Conservation (phyloP, 805 yeast genomes). For the Wickerhamiella galacta region DNA sequence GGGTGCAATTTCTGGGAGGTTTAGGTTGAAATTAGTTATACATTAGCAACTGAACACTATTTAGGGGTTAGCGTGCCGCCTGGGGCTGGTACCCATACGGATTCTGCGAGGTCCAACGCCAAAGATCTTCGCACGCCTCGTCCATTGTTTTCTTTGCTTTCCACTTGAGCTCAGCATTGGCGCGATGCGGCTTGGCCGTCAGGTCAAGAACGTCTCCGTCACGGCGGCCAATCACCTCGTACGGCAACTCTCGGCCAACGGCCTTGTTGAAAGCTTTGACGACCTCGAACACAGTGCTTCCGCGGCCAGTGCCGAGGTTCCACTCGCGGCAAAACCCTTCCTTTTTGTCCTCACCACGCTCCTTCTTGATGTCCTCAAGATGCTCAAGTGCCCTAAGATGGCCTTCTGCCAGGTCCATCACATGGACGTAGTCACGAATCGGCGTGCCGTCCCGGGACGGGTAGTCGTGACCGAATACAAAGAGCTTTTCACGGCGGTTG, state of each 20-base stretch:
- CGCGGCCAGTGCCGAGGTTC: constrained; percentile 72
- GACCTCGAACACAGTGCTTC: constrained; percentile 64
- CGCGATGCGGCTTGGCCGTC: constrained; percentile 55
- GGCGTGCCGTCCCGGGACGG: constrained; percentile 65
- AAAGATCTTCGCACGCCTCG: constrained; percentile 52
- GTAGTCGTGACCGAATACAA: constrained; percentile 60
- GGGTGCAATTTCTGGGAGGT: too few relatives aligned
- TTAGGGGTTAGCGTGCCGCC: constrained; percentile 6
- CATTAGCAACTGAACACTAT: neutral
- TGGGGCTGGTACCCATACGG: constrained; percentile 39
- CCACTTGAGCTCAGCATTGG: constrained; percentile 53
- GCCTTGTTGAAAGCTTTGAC: constrained; percentile 47
- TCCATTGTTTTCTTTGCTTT: constrained; percentile 36
- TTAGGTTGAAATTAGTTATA: too few relatives aligned
- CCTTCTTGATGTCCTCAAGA: constrained; percentile 22
- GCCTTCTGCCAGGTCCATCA: constrained; percentile 62
- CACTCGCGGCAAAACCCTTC: constrained; percentile 52
- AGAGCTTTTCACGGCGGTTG: constrained; percentile 47
- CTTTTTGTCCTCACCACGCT: constrained; percentile 8
- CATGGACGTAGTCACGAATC: constrained; percentile 67
- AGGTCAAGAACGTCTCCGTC: constrained; percentile 63
- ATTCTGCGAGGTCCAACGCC: constrained; percentile 61
- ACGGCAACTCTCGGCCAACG: constrained; percentile 47
- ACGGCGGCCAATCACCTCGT: constrained; percentile 48
- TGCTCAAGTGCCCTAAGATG: constrained; percentile 55